Conservation (phyloP, 768 basidiomycete genomes). For the Mycena pura region DNA sequence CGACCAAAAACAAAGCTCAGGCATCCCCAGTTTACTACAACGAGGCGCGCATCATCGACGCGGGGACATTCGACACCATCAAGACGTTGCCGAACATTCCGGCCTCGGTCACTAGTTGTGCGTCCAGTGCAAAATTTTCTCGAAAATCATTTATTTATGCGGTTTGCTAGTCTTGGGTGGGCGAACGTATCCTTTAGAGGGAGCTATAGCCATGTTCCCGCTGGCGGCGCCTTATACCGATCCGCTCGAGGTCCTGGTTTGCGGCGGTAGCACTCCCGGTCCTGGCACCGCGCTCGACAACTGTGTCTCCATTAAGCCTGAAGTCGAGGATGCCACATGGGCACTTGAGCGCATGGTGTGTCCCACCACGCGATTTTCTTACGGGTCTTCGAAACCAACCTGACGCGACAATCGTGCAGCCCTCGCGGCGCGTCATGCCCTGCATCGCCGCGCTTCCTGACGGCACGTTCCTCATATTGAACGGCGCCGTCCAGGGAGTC, state of each 20-base stretch:
- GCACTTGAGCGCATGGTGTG: slow-evolving; percentile 80
- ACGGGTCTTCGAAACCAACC: neutral
- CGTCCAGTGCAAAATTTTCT: slow-evolving; percentile 11
- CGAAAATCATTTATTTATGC: neutral
- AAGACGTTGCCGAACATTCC: slow-evolving; percentile 73
- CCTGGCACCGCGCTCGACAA: slow-evolving; percentile 65
- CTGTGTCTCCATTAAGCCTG: slow-evolving; percentile 74
- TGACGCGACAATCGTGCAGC: slow-evolving; percentile 56
- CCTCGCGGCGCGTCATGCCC: slow-evolving; percentile 76
- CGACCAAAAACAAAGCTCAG: no score
- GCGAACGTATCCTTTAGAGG: slow-evolving; percentile 81
- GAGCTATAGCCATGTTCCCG: slow-evolving; percentile 72
- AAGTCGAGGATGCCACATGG: slow-evolving; percentile 68
- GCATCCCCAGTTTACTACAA: slow-evolving; percentile 83
- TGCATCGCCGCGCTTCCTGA: slow-evolving; percentile 68
- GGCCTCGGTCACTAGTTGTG: slow-evolving; percentile 72
- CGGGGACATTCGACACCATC: slow-evolving; percentile 67
- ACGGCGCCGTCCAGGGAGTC: slow-evolving; percentile 61
- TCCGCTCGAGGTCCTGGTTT: slow-evolving; percentile 71
- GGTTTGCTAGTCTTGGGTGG: slow-evolving; percentile 60
- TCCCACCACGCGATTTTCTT: neutral
- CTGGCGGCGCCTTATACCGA: slow-evolving; percentile 76
- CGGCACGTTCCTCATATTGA: slow-evolving; percentile 65
- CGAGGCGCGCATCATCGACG: slow-evolving; percentile 78
- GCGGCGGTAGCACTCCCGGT: slow-evolving; percentile 75